Evolutionary conservation across 2,329 filamentous ascomycete species (phyloP), one percentile per base, ranked within the genome.

Genomic region (Nannizzia gypsea): DNA sequence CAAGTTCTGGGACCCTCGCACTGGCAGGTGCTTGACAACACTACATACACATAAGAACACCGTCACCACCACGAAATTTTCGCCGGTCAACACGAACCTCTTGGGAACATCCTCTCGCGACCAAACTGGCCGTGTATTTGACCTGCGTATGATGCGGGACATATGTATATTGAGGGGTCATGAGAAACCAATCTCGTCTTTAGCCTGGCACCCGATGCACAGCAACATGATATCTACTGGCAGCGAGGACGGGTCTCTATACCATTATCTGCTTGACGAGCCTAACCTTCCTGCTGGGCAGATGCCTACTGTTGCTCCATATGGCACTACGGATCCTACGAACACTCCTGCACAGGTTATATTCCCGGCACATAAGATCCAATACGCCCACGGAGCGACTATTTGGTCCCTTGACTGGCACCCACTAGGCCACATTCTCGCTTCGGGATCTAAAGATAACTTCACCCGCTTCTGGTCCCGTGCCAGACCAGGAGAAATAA

Each of bases 381-480:
- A 88, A 6, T 92, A 86, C 69, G 93, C 93, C 0, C 93, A 99
- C 72, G 89, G 95, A 66, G 95, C 91, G 71, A 90, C 90, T 17
- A 93, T 99, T 64, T 99, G 93, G 93, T 95, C 91, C 17, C 81
- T 99, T 56, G 91, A 96, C 76, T 99, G 93, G 91, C 93, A 99
- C 71, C 93, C 93, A 0, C 80, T 97, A 0, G 93, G 93, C 28
- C 93, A 99, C 70, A 92, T 99, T 64, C 82, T 99, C 6, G 91
- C 91, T 0, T 95, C 92, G 1, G 93, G 93, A 11, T 96, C 91
- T 9, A 97, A 99, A 72, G 93, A 99, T 72, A 87, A 93, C 44
- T 91, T 96, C 63, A 97, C 93, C 1, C 86, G 93, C 55, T 99
- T 99, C 77, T 99, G 93, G 93, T 90, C 91, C 2, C 86, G 93